Conservation (phyloP, 139 green algal species). For the Chlamydomonas applanata region DNA sequence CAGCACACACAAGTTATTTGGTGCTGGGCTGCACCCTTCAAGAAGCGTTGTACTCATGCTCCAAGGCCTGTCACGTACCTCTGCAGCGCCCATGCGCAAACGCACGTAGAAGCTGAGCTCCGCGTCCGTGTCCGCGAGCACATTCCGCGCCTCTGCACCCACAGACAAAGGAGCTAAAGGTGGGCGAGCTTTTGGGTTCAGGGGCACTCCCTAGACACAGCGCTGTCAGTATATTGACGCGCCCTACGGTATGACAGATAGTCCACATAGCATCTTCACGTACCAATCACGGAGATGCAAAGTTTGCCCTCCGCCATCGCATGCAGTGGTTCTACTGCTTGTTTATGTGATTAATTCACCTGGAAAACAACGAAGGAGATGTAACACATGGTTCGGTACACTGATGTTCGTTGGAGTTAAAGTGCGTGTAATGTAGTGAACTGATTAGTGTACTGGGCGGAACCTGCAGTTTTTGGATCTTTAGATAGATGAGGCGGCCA, state of each 20-base stretch:
- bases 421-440: too few species aligned
- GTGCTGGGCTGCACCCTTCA: background rate
- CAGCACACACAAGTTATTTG: background rate
- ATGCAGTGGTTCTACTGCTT: too few species aligned
- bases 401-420: too few species aligned
- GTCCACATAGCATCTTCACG: too few species aligned
- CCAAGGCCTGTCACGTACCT: constrained; percentile 16
- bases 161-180: background rate
- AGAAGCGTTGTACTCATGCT: background rate
- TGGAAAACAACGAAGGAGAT: too few species aligned
- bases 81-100: constrained; percentile 21
- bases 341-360: too few species aligned
- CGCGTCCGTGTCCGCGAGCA: constrained; percentile 27
- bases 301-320: constrained; percentile 9
- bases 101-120: constrained; percentile 45
- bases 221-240: background rate
- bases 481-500: too few species aligned
- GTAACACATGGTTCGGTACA: too few species aligned
- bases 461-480: too few species aligned
- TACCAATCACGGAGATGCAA: constrained; percentile 39
- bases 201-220: background rate
- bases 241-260: too few species aligned
- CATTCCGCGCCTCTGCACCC: constrained; percentile 28
- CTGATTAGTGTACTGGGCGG: too few species aligned
- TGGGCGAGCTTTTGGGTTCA: background rate